phyloP scores from a whole-genome alignment of 106 monocot species.

The Hemerocallis citrina region DNA sequence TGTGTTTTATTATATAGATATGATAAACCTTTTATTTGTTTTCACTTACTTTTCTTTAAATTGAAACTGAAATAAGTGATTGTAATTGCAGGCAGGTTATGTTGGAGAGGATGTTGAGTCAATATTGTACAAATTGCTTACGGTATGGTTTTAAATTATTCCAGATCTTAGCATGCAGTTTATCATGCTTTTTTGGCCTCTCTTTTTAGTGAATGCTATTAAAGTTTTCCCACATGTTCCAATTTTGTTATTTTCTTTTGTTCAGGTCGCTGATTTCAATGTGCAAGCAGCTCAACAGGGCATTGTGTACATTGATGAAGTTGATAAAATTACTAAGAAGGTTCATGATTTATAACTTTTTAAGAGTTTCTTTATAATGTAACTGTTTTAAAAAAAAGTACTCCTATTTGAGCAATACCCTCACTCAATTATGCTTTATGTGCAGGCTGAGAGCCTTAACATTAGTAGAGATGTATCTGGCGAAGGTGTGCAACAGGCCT shows the following conservation, averaged over 20 bases:
- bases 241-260: neutral
- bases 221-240: neutral
- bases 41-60: neutral
- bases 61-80: constrained; percentile 4
- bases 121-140: constrained; percentile 92
- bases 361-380: neutral
- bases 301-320: constrained; percentile 99
- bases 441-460: constrained; percentile 92
- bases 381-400: no score
- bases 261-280: constrained; percentile 89
- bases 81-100: constrained; percentile 84
- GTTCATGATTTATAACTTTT: constrained; percentile 27
- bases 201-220: neutral
- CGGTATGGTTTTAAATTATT: no score
- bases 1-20: no score
- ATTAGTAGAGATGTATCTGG: constrained; percentile 98
- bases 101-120: constrained; percentile 99
- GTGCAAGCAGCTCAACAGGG: constrained; percentile 98
- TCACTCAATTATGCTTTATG: constrained; percentile 1
- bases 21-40: neutral
- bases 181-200: neutral
- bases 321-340: constrained; percentile 99
- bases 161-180: no score
- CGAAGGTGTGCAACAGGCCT: constrained; percentile 97
- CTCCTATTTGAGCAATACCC: neutral